phyloP scores from a whole-genome alignment of 2,329 filamentous ascomycete species.

The Stagonosporopsis chrysanthemi region DNA sequence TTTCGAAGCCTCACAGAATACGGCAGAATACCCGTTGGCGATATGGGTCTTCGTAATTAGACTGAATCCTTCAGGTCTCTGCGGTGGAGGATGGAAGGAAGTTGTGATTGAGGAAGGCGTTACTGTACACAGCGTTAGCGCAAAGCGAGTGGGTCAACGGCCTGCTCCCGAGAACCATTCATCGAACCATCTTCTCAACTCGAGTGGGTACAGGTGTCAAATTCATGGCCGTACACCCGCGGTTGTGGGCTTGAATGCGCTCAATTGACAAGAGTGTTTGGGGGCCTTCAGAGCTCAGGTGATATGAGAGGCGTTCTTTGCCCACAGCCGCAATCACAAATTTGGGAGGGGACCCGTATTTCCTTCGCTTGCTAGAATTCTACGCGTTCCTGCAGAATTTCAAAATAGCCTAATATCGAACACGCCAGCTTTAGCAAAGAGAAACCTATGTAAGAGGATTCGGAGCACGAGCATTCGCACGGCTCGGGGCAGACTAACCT shows the following conservation, averaged over 20 bases:
- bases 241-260: background rate
- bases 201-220: background rate
- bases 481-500: slow-evolving; percentile 9
- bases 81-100: background rate
- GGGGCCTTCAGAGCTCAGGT: background rate
- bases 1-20: background rate
- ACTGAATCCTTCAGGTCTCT: slow-evolving; percentile 5
- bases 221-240: background rate
- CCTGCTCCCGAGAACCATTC: background rate
- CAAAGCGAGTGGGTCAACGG: background rate
- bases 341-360: background rate
- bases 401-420: slow-evolving; percentile 2
- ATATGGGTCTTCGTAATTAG: background rate
- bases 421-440: background rate
- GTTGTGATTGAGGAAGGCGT: background rate
- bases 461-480: slow-evolving; percentile 11
- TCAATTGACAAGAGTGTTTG: background rate
- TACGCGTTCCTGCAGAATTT: background rate
- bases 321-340: background rate
- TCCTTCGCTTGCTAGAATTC: background rate
- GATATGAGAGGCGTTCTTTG: background rate
- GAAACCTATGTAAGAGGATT: background rate
- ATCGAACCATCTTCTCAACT: slow-evolving; percentile 1
- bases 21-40: background rate
- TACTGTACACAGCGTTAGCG: background rate